Conservation (phyloP, 2,329 filamentous ascomycete genomes). For the Aspergillus puulaauensis region DNA sequence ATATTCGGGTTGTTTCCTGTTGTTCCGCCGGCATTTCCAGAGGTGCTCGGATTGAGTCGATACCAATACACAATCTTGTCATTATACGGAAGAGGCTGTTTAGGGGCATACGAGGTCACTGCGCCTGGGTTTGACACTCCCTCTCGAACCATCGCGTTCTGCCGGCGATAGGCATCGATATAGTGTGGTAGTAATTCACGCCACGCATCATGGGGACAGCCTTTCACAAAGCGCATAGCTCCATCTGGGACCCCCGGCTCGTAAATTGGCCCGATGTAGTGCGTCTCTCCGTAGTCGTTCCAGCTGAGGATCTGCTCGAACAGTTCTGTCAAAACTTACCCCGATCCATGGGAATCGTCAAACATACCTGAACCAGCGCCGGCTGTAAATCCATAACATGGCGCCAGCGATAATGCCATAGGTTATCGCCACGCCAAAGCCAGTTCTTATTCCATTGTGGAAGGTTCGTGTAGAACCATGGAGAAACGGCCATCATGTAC, state of each 20-base stretch:
- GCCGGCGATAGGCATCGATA: conserved; percentile 35
- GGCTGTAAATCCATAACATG: conserved; percentile 53
- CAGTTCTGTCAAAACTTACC: not conserved
- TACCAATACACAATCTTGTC: conserved; percentile 39
- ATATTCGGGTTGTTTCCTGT: conserved; percentile 34
- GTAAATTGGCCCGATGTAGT: conserved; percentile 55
- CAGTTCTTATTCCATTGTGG: conserved; percentile 60
- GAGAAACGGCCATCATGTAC: conserved; percentile 58
- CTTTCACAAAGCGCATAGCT: conserved; percentile 33
- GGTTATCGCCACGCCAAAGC: conserved; percentile 61
- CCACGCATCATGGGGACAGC: conserved; percentile 29
- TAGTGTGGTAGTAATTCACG: conserved; percentile 32
- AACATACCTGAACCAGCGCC: conserved; percentile 45
- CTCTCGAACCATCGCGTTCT: conserved; percentile 1
- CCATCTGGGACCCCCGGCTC: conserved; percentile 51
- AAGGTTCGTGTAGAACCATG: conserved; percentile 59
- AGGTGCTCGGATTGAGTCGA: conserved; percentile 29
- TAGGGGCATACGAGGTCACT: conserved; percentile 38
- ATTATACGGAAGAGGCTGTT: conserved; percentile 15
- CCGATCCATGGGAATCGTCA: not conserved
- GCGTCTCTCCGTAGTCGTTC: conserved; percentile 63
- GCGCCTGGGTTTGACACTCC: not conserved
- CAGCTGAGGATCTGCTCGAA: conserved; percentile 54
- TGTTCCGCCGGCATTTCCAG: conserved; percentile 31
- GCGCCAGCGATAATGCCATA: conserved; percentile 62